A percentile compares a stretch with the other conserved stretches of the same genome.
Evolutionary conservation across 2,329 filamentous ascomycete species (phyloP).

Genomic region (Simplicillium aogashimaense): DNA sequence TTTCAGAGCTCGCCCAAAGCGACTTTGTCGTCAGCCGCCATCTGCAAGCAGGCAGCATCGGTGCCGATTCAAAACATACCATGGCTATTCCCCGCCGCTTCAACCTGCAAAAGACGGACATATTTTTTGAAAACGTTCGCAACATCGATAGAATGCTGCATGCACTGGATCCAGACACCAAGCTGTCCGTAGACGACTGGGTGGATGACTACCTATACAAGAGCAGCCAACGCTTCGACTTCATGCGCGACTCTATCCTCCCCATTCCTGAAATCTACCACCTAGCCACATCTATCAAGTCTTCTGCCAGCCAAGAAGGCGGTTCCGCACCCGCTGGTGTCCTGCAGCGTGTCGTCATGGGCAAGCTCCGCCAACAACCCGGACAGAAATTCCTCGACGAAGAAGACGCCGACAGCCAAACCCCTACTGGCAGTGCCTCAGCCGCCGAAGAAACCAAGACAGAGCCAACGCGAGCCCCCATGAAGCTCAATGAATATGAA

Average conservation of each 20-base stretch:
- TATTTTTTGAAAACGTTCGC: slow-evolving; percentile 32
- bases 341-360: slow-evolving; percentile 20
- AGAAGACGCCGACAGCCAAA: slow-evolving; percentile 14
- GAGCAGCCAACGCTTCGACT: slow-evolving; percentile 9
- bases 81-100: slow-evolving; percentile 2
- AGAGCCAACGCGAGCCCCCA: slow-evolving; percentile 10
- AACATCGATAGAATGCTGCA: slow-evolving; percentile 38
- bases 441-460: slow-evolving; percentile 18
- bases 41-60: slow-evolving; percentile 19
- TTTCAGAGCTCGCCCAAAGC: slow-evolving; percentile 26
- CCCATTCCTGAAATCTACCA: slow-evolving; percentile 28
- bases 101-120: slow-evolving; percentile 24
- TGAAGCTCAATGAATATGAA: slow-evolving; percentile 64
- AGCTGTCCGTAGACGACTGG: not conserved
- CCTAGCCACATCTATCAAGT: slow-evolving; percentile 21
- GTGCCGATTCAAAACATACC: slow-evolving; percentile 5
- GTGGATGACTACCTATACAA: not conserved
- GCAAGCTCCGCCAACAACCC: slow-evolving; percentile 19
- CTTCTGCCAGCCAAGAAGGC: slow-evolving; percentile 12
- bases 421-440: slow-evolving; percentile 14
- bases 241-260: slow-evolving; percentile 23
- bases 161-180: slow-evolving; percentile 18
- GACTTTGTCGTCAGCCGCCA: slow-evolving; percentile 30
- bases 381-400: slow-evolving; percentile 20
- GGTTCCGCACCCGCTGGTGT: slow-evolving; percentile 15